Evolutionary conservation across 2,329 filamentous ascomycete genomes (phyloP).

Genomic region (Pezicula carpinea): DNA sequence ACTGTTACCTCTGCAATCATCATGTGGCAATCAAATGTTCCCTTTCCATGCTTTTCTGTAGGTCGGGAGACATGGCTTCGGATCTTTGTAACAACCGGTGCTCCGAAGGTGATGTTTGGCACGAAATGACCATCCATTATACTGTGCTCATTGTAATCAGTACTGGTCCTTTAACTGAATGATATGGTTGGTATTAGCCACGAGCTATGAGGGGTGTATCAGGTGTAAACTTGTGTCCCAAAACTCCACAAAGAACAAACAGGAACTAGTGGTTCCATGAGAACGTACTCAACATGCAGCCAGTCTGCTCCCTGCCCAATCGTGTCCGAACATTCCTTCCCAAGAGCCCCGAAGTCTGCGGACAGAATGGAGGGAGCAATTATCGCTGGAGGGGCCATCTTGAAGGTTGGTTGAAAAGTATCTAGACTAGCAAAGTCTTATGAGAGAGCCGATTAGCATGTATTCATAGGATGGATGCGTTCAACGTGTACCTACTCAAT

Average conservation of each 20-base stretch:
- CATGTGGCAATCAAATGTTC: slow-evolving; percentile 99
- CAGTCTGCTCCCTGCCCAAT: slow-evolving; percentile 86
- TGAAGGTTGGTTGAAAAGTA: background rate
- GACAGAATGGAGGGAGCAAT: slow-evolving; percentile 98
- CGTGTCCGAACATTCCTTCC: slow-evolving; percentile 78
- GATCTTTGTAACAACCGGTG: slow-evolving; percentile 93
- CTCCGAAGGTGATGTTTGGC: slow-evolving; percentile 95
- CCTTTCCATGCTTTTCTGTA: slow-evolving; percentile 63
- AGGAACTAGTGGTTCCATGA: no score
- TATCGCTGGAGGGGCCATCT: slow-evolving; percentile 88
- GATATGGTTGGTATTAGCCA: no score
- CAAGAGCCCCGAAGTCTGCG: slow-evolving; percentile 88
- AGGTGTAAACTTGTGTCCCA: no score
- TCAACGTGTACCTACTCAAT: no score
- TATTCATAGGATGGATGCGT: background rate
- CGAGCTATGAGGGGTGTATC: no score
- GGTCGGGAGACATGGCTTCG: slow-evolving; percentile 78
- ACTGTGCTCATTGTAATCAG: slow-evolving; percentile 6
- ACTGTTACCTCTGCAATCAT: slow-evolving; percentile 87
- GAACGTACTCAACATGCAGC: slow-evolving; percentile 51
- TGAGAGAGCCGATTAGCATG: background rate
- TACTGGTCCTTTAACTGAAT: no score
- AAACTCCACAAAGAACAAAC: no score
- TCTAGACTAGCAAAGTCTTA: background rate
- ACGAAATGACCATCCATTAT: slow-evolving; percentile 99